phyloP scores from a whole-genome alignment of 768 basidiomycete species.

The Rossbeevera mucosa region DNA sequence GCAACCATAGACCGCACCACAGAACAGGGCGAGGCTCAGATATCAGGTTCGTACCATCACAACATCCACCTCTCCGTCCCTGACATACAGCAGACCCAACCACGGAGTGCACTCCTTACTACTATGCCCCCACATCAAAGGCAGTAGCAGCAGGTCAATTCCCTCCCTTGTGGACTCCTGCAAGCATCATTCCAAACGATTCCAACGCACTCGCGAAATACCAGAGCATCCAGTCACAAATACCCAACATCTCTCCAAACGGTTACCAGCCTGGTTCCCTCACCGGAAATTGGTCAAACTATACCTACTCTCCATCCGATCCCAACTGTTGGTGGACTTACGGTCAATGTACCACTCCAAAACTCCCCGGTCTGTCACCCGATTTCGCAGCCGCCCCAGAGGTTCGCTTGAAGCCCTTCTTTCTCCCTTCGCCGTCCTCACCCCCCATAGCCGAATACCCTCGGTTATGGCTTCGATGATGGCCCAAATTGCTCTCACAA shows the following conservation, averaged over 20 bases:
- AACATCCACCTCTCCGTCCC: background rate
- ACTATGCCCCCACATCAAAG: slow-evolving; percentile 34
- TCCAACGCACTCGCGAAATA: slow-evolving; percentile 41
- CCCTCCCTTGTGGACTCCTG: slow-evolving; percentile 43
- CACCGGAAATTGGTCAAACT: slow-evolving; percentile 30
- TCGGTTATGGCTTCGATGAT: slow-evolving; percentile 62
- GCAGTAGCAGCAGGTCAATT: slow-evolving; percentile 33
- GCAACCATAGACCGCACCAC: slow-evolving; percentile 28
- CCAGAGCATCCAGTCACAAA: slow-evolving; percentile 36
- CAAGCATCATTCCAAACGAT: slow-evolving; percentile 41
- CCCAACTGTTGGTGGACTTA: slow-evolving; percentile 46
- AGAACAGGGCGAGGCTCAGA: slow-evolving; percentile 35
- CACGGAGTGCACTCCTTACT: slow-evolving; percentile 42
- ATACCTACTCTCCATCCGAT: slow-evolving; percentile 37
- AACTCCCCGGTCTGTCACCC: slow-evolving; percentile 36
- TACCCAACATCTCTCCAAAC: slow-evolving; percentile 49
- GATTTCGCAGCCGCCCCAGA: slow-evolving; percentile 50
- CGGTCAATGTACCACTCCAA: slow-evolving; percentile 44
- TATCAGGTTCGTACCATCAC: slow-evolving; percentile 28
- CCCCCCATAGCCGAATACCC: slow-evolving; percentile 38
- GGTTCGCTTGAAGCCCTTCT: slow-evolving; percentile 22
- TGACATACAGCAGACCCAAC: slow-evolving; percentile 24
- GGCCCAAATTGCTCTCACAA: slow-evolving; percentile 66
- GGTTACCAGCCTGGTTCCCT: slow-evolving; percentile 20
- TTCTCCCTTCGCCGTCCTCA: background rate